Percentiles rank a stretch among this genome's conserved stretches.
Evolutionary conservation across 805 yeast genomes (phyloP).

Genomic region (Kodamaea kakaduensis): DNA sequence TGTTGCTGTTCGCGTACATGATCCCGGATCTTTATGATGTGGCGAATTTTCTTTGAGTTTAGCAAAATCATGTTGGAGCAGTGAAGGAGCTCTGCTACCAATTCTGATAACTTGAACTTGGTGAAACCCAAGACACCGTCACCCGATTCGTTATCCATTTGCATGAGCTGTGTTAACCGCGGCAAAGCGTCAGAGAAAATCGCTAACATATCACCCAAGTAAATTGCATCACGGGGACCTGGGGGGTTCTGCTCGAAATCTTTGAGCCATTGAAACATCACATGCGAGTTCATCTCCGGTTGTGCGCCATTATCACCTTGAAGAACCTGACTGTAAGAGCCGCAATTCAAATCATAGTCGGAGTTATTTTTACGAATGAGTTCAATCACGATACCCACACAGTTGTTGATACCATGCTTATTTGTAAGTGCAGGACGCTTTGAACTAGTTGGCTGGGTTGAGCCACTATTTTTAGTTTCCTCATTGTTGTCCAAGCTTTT

Average conservation of each 20-base stretch:
- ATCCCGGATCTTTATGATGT: conserved; percentile 66
- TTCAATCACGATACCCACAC: conserved; percentile 93
- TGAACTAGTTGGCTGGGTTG: too few species aligned
- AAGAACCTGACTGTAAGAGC: conserved; percentile 64
- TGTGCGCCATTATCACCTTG: conserved; percentile 24
- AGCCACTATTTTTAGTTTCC: too few species aligned
- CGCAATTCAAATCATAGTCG: conserved; percentile 89
- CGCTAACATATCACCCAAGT: conserved; percentile 78
- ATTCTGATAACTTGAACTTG: conserved; percentile 83
- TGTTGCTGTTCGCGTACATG: conserved; percentile 45
- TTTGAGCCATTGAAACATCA: conserved; percentile 43
- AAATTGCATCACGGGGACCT: conserved; percentile 86
- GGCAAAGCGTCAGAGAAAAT: conserved; percentile 75
- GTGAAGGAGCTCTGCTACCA: conserved; percentile 90
- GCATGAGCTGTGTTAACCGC: conserved; percentile 61
- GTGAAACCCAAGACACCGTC: conserved; percentile 80
- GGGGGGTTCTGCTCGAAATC: conserved; percentile 85
- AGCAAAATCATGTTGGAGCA: conserved; percentile 96
- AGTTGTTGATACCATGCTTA: conserved; percentile 86
- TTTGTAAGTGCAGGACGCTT: too few species aligned
- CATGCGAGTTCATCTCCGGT: conserved; percentile 38
- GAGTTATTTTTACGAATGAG: conserved; percentile 92
- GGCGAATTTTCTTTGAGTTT: conserved; percentile 72
- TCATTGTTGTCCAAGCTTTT: too few species aligned
- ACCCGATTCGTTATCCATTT: conserved; percentile 16